phyloP scores from a whole-genome alignment of 2,329 filamentous ascomycete genomes.

The Westerdykella aurantiaca region DNA sequence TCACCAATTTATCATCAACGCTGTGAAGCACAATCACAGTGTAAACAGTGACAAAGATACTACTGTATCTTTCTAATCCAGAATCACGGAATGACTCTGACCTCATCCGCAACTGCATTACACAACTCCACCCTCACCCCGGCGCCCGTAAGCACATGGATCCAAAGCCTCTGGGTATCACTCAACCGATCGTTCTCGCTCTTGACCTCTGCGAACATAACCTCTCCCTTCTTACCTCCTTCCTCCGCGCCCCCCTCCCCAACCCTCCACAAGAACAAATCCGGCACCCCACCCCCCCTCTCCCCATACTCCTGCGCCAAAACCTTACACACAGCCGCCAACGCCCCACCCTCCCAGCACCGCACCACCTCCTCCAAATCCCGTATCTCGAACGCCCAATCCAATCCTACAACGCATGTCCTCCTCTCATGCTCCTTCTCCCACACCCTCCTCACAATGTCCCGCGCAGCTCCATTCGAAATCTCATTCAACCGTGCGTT shows the following conservation, averaged over 20 bases:
- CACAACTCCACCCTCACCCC: constrained; percentile 82
- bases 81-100: constrained; percentile 25
- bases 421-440: constrained; percentile 60
- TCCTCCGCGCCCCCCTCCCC: constrained; percentile 39
- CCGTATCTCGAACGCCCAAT: constrained; percentile 77
- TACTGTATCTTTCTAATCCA: background rate
- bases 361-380: constrained; percentile 73
- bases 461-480: constrained; percentile 68
- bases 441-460: constrained; percentile 64
- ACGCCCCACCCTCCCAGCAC: constrained; percentile 73
- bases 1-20: too few relatives aligned
- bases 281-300: constrained; percentile 80
- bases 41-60: background rate
- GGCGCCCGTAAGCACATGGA: constrained; percentile 81
- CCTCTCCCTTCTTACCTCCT: constrained; percentile 56
- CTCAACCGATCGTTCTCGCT: constrained; percentile 80
- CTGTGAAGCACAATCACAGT: too few relatives aligned
- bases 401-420: constrained; percentile 84
- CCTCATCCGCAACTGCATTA: constrained; percentile 56
- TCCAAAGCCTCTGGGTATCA: constrained; percentile 95
- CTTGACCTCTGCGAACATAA: constrained; percentile 63
- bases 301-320: constrained; percentile 92
- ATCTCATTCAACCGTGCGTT: constrained; percentile 82
- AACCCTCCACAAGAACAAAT: constrained; percentile 80
- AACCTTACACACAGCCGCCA: constrained; percentile 84